Percentiles rank a stretch among this genome's conserved stretches.
Conservation (phyloP, 306 rosid genomes). For the Vigna angularis region DNA sequence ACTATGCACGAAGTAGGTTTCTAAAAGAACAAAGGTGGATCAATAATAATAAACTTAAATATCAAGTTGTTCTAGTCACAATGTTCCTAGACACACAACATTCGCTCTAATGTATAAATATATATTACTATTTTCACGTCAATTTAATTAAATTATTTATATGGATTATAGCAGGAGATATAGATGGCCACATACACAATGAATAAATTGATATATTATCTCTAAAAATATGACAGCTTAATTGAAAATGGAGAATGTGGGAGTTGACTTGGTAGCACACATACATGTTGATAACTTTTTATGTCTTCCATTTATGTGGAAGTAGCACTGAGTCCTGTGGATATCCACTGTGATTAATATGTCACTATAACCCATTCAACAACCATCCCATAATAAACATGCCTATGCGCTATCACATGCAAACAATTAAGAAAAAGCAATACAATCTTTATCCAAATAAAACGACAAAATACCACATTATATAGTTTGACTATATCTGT, state of each 20-base stretch:
- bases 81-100: no score
- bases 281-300: background rate
- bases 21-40: no score
- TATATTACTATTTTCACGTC: no score
- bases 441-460: no score
- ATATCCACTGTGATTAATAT: background rate
- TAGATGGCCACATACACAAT: no score
- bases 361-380: background rate
- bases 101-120: no score
- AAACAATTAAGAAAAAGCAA: background rate
- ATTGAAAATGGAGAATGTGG: background rate
- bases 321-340: background rate
- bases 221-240: background rate
- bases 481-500: background rate
- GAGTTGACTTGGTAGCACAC: slow-evolving; percentile 9
- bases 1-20: no score
- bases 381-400: background rate
- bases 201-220: background rate
- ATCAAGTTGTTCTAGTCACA: no score
- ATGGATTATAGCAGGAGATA: no score
- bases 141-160: no score
- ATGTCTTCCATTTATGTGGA: background rate
- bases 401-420: background rate
- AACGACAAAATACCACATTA: background rate
- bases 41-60: no score